phyloP scores from a whole-genome alignment of 192 early-diverging fungal genomes.

The Backusella macrospora region DNA sequence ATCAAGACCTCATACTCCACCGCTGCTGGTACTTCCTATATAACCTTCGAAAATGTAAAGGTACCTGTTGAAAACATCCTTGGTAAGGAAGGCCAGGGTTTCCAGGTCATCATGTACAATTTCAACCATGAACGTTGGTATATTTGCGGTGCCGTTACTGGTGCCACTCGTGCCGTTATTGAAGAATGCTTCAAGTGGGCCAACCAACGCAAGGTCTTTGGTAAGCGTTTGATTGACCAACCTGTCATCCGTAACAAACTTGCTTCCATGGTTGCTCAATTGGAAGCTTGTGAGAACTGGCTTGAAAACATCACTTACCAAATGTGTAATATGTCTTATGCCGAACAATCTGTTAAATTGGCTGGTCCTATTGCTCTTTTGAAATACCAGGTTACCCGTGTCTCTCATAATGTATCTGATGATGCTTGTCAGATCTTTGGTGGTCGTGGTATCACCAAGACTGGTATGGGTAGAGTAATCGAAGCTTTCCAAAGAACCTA shows the following conservation, averaged over 20 bases:
- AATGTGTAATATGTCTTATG: constrained; percentile 69
- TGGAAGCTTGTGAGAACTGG: constrained; percentile 59
- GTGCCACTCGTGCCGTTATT: constrained; percentile 47
- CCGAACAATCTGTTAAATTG: constrained; percentile 61
- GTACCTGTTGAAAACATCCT: constrained; percentile 74
- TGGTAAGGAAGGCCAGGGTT: constrained; percentile 66
- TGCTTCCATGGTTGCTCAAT: constrained; percentile 58
- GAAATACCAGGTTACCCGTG: constrained; percentile 61
- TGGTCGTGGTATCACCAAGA: constrained; percentile 68
- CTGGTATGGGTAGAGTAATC: constrained; percentile 70
- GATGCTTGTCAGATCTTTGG: constrained; percentile 77
- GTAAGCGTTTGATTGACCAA: constrained; percentile 67
- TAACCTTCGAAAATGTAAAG: constrained; percentile 76
- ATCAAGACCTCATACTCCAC: constrained; percentile 72
- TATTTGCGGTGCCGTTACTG: constrained; percentile 50
- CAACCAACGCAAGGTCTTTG: constrained; percentile 73
- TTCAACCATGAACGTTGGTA: constrained; percentile 76
- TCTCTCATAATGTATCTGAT: constrained; percentile 62
- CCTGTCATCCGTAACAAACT: constrained; percentile 74
- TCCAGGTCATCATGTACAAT: constrained; percentile 74
- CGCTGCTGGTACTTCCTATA: constrained; percentile 66
- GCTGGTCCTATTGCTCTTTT: constrained; percentile 69
- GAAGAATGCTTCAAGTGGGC: constrained; percentile 75
- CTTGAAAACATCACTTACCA: constrained; percentile 69
- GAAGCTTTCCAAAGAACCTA: constrained; percentile 68